Base-by-base conservation (phyloP, 805 yeast species). In the Torulaspora gathmanii region DNA sequence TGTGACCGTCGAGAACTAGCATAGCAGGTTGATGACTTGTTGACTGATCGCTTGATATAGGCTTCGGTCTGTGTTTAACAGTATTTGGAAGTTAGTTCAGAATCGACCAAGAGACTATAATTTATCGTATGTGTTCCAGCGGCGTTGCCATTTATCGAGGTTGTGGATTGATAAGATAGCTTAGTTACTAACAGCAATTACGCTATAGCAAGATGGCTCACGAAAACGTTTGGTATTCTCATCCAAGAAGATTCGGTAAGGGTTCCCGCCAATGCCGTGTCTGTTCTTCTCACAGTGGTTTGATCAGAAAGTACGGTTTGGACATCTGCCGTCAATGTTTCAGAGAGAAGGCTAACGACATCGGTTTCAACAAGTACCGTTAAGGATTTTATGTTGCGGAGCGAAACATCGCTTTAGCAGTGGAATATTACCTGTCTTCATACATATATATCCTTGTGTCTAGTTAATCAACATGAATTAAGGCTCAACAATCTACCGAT, bases 241-340 rank as follows among this genome's bases (percentile, higher is more conserved):
- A 93, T 95, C 99, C 99, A 83, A 88, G 98, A 87, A 90, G 86
- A 79, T 91, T 81, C 89, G 99, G 99, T 78, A 93, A 93, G 87
- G 99, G 99, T 80, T 86, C 98, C 70, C 95, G 99, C 82, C 93
- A 87, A 80, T 93, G 98, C 83, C 93, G 98, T 77, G 90, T 91
- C 82, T 88, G 96, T 74, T 81, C 95, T 69, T 87, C 98, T 77
- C 97, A 91, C 90, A 75, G 87, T 67, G 98, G 98, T 83, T 86
- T 93, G 75, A 87, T 93, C 83, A 91, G 99, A 88, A 93, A 93
- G 82, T 93, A 93, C 93, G 99, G 95, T 71, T 80, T 93, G 72
- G 84, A 89, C 90, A 82, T 93, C 83, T 91, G 97, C 80, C 95
- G 99, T 86, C 99, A 93, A 82, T 91, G 96, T 80, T 93, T 93